Percentiles rank a stretch among this genome's conserved stretches.
These are phyloP conservation scores for Fomitopsis palustris DNA, from an alignment of 1,284 basidiomycete species.

Conservation along the genomic window DNA sequence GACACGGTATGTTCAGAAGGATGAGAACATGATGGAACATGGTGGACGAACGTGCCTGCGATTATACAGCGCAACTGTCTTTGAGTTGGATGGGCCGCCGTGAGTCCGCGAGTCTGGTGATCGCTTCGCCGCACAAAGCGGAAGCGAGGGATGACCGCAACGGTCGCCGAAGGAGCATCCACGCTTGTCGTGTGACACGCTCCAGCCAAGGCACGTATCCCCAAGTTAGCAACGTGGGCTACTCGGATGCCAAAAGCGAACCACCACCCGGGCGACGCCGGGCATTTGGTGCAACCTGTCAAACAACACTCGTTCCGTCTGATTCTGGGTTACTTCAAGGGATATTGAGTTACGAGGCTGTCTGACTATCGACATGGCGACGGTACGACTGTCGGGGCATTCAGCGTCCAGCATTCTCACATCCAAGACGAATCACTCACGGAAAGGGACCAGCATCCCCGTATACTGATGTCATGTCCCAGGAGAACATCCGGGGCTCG, in stretches of 20 bases:
- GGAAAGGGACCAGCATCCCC: background rate
- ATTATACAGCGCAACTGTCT: background rate
- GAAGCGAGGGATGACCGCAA: background rate
- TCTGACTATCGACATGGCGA: background rate
- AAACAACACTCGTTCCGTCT: background rate
- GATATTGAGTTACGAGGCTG: background rate
- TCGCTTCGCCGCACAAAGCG: background rate
- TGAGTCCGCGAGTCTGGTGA: background rate
- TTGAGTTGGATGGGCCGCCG: background rate
- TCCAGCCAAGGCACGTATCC: background rate
- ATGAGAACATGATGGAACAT: background rate
- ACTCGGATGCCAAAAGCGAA: background rate
- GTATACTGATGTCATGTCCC: background rate
- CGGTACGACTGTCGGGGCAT: background rate
- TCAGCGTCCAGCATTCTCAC: background rate
- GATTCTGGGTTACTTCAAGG: background rate
- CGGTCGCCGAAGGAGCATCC: background rate
- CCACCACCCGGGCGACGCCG: background rate
- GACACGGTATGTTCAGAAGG: background rate
- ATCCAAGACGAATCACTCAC: background rate
- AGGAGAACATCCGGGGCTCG: background rate
- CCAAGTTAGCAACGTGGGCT: background rate
- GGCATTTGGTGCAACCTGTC: background rate
- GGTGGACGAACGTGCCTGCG: background rate
- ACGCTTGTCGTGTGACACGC: background rate